phyloP scores from a whole-genome alignment of 352 stramenopile species.

The Pythium coloratum region DNA sequence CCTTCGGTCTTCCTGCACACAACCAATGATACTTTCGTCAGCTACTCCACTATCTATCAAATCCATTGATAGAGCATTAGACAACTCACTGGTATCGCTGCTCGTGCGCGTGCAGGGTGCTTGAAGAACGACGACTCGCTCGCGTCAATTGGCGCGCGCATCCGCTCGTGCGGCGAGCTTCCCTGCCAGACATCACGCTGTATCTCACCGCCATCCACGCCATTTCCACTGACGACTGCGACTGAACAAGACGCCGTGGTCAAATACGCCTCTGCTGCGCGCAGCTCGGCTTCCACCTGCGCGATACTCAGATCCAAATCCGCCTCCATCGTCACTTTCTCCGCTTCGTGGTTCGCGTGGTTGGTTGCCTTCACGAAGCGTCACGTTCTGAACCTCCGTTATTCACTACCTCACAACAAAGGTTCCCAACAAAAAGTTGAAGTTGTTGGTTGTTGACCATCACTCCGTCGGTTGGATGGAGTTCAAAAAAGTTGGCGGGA shows the following conservation, averaged over 20 bases:
- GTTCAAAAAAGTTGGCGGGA: conserved; percentile 7
- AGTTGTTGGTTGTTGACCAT: conserved; percentile 44
- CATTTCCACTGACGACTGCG: not conserved
- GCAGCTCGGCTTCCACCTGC: conserved; percentile 70
- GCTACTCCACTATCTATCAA: not conserved
- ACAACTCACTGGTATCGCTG: conserved; percentile 15
- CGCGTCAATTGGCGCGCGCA: not conserved
- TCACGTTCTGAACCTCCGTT: conserved; percentile 15
- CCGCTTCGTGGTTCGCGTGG: no score
- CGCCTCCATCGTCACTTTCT: conserved; percentile 3
- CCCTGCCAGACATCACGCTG: not conserved
- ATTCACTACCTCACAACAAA: not conserved
- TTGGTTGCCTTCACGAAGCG: conserved; percentile 19
- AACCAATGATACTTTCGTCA: not conserved
- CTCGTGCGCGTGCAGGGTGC: not conserved
- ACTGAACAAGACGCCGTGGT: conserved; percentile 4
- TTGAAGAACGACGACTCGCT: conserved; percentile 13
- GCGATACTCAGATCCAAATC: conserved; percentile 42
- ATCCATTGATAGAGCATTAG: no score
- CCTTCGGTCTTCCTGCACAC: conserved; percentile 51
- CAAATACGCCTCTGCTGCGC: conserved; percentile 61
- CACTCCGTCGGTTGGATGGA: conserved; percentile 33
- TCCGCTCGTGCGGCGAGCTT: conserved; percentile 15
- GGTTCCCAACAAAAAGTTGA: conserved; percentile 16
- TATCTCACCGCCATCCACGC: not conserved